Base-by-base conservation (phyloP, 768 basidiomycete genomes). In the Russula foetens region DNA sequence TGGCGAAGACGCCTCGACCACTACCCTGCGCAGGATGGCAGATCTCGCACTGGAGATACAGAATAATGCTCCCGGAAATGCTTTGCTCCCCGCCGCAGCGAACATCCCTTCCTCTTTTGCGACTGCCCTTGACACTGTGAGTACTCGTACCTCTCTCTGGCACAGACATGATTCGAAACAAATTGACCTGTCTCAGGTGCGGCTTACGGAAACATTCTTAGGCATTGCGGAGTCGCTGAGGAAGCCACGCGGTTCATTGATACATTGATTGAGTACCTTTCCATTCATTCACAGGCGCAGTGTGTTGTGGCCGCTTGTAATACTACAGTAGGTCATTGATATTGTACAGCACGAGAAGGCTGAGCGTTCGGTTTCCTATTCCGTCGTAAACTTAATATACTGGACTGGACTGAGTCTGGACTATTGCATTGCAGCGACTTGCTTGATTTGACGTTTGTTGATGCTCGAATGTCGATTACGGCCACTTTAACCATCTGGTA, bases 141-240 rank as follows among this genome's bases (percentile, higher is more conserved):
- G 51, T 38, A 33, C 7, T 26, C 31, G 2, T 8, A 6, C 24
- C 2, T 26, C 15, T 28, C 2, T 26, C 15, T 28, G 15, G 7
- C 24, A n/a, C 38, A 38, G 15, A 8, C 4, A 31, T 35, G 26
- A 4, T 21, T 4, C 2, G 35, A 23, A 21, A 15, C 8, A 23
- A 31, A 35, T 15, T 55, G 24, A 55, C 24, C 0, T n/a, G 0
- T 12, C 41, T 0, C 62, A 84, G 82, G 73, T 83, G 17, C 77
- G 76, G 59, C 74, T 84, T 4, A 77, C 82, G 0, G 74, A 83
- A 65, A 79, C 83, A 1, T 84, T 84, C 75, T 68, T 84, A 21
- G 78, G 78, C 31, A 77, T 84, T 58, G 81, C 83, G 1, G 80
- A 82, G 56, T 82, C 83, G 1, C 67, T 84, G 70, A 74, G 75